A percentile compares a stretch with the other conserved stretches of the same genome.
Evolutionary conservation across 805 yeast species (phyloP).

Genomic region (Suhomyces prunicola): DNA sequence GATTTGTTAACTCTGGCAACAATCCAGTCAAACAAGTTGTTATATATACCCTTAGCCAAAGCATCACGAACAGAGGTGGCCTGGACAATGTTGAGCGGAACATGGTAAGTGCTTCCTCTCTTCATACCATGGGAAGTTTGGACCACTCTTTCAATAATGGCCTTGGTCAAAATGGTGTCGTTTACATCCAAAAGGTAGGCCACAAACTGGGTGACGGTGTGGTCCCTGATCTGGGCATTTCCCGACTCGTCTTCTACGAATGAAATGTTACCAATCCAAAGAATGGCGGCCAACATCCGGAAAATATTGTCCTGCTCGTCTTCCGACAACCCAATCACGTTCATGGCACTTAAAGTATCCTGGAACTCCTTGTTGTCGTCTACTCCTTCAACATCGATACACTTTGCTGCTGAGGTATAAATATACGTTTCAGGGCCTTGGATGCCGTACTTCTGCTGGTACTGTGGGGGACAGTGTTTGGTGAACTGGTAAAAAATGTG

Average conservation of each 20-base stretch:
- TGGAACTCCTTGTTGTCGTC: constrained; percentile 77
- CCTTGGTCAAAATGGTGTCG: constrained; percentile 57
- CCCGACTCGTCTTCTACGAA: constrained; percentile 87
- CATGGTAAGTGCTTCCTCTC: constrained; percentile 91
- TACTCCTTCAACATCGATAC: constrained; percentile 81
- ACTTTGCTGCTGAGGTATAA: constrained; percentile 83
- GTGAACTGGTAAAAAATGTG: constrained; percentile 96
- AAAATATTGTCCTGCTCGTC: constrained; percentile 89
- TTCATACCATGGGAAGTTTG: constrained; percentile 88
- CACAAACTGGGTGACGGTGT: constrained; percentile 89
- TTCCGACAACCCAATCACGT: constrained; percentile 75
- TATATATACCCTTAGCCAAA: constrained; percentile 89
- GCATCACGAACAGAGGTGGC: constrained; percentile 96
- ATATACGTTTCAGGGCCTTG: constrained; percentile 91
- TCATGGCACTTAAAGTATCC: constrained; percentile 86
- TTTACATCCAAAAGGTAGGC: constrained; percentile 87
- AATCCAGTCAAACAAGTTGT: constrained; percentile 93
- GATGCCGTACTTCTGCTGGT: constrained; percentile 81
- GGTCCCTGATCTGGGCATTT: constrained; percentile 76
- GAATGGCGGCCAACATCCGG: constrained; percentile 73
- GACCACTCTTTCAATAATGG: constrained; percentile 76
- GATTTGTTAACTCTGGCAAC: constrained; percentile 87
- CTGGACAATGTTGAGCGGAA: constrained; percentile 86
- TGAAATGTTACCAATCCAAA: constrained; percentile 93
- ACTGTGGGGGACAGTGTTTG: constrained; percentile 80